Conservation (phyloP, 257 asterid species). For the Datura wrightii region DNA sequence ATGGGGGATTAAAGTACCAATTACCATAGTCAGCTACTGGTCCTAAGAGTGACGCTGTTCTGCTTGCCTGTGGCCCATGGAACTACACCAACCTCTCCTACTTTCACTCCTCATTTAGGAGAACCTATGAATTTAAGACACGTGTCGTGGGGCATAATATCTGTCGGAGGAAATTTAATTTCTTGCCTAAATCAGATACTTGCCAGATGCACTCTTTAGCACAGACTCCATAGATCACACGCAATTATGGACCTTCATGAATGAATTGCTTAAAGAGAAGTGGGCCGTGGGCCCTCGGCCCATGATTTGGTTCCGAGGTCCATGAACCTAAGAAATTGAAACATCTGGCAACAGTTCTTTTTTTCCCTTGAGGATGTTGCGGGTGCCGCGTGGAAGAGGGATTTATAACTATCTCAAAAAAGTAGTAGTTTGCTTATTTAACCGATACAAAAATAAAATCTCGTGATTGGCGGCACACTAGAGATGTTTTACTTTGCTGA, state of each 20-base stretch:
- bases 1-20: too few species aligned
- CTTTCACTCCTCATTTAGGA: neutral
- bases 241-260: neutral
- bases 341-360: neutral
- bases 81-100: neutral
- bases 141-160: neutral
- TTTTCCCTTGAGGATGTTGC: neutral
- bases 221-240: neutral
- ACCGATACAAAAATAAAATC: neutral
- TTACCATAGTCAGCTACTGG: neutral
- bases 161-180: neutral
- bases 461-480: too few species aligned
- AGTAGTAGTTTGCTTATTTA: neutral
- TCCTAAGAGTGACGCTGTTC: neutral
- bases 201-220: neutral
- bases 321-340: neutral
- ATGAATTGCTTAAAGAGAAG: neutral
- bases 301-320: neutral
- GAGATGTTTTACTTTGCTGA: too few species aligned
- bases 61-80: neutral
- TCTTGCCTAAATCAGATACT: neutral
- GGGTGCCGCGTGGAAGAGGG: neutral
- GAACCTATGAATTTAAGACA: neutral
- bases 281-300: conserved; percentile 16
- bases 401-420: neutral